phyloP scores from a whole-genome alignment of 352 stramenopile genomes.

The Phytophthora aleatoria region DNA sequence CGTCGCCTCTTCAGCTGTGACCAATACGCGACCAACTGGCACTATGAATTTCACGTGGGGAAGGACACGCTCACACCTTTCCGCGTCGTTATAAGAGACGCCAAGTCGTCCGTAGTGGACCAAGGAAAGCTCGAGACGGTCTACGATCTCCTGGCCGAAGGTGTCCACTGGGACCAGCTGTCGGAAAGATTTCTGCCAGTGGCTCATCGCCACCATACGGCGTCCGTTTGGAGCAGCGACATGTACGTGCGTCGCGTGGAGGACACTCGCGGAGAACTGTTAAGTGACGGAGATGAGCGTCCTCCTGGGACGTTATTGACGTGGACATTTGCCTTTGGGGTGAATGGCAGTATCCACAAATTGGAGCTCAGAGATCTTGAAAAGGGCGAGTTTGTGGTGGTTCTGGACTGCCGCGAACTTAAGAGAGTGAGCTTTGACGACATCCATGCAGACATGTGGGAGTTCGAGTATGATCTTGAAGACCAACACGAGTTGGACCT shows the following conservation, averaged over 20 bases:
- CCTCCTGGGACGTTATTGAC: conserved; percentile 51
- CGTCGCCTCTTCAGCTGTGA: conserved; percentile 75
- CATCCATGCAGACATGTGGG: conserved; percentile 68
- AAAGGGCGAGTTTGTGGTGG: conserved; percentile 78
- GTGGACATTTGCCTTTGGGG: conserved; percentile 87
- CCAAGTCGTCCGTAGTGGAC: conserved; percentile 74
- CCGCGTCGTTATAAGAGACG: conserved; percentile 73
- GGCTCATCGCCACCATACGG: conserved; percentile 33
- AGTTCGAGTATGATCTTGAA: conserved; percentile 74
- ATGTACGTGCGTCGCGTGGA: conserved; percentile 78
- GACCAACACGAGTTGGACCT: conserved; percentile 75
- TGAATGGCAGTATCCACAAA: conserved; percentile 77
- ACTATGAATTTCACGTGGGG: conserved; percentile 71
- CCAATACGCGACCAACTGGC: conserved; percentile 75
- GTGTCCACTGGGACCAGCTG: conserved; percentile 69
- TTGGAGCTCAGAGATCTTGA: conserved; percentile 75
- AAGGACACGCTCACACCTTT: conserved; percentile 49
- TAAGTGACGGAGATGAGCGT: conserved; percentile 46
- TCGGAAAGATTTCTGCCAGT: conserved; percentile 53
- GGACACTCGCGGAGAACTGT: conserved; percentile 48
- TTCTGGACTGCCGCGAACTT: conserved; percentile 73
- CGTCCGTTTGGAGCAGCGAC: conserved; percentile 78
- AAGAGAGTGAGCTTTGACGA: conserved; percentile 64
- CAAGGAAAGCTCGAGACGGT: conserved; percentile 68
- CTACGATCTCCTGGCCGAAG: conserved; percentile 75